These are phyloP conservation scores for Coemansia sp. DNA, from an alignment of 192 early-diverging fungal species.

Conservation along the genomic window DNA sequence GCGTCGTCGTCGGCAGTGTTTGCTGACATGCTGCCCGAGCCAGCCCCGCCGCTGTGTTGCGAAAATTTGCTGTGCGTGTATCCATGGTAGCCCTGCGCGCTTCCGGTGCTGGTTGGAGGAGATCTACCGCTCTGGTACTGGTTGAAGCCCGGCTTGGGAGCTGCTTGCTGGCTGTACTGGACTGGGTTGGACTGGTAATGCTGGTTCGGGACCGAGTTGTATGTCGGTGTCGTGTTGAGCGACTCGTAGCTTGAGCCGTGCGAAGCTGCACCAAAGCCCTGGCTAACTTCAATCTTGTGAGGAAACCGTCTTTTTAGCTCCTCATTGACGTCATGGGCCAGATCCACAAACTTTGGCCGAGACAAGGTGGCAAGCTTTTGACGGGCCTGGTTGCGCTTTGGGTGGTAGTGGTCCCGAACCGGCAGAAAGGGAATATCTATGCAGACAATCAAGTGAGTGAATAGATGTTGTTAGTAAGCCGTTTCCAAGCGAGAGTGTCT, in stretches of 20 bases:
- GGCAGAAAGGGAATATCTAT: constrained; percentile 71
- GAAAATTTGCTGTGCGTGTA: constrained; percentile 3
- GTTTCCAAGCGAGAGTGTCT: neutral
- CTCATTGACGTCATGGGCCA: constrained; percentile 83
- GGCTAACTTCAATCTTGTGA: constrained; percentile 26
- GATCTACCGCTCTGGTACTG: constrained; percentile 21
- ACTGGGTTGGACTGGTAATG: constrained; percentile 7
- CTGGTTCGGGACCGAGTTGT: constrained; percentile 12
- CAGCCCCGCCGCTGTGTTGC: neutral
- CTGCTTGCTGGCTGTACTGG: constrained; percentile 8
- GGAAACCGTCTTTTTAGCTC: constrained; percentile 56
- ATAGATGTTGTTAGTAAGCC: neutral
- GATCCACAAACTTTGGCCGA: constrained; percentile 80
- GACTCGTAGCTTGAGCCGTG: constrained; percentile 31
- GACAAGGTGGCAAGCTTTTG: constrained; percentile 94
- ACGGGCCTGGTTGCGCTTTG: constrained; percentile 89
- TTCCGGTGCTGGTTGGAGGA: constrained; percentile 27
- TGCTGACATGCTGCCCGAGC: constrained; percentile 1
- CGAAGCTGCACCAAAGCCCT: constrained; percentile 12
- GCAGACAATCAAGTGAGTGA: constrained; percentile 4
- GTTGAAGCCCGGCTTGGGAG: constrained; percentile 5
- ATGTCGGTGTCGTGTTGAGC: constrained; percentile 21
- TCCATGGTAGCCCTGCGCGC: constrained; percentile 12
- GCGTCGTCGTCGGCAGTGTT: constrained; percentile 13
- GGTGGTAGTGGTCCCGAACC: constrained; percentile 82